Percentiles rank a stretch among this genome's conserved stretches.
Conservation (phyloP, 2,329 filamentous ascomycete genomes). For the Penicillium olsonii region DNA sequence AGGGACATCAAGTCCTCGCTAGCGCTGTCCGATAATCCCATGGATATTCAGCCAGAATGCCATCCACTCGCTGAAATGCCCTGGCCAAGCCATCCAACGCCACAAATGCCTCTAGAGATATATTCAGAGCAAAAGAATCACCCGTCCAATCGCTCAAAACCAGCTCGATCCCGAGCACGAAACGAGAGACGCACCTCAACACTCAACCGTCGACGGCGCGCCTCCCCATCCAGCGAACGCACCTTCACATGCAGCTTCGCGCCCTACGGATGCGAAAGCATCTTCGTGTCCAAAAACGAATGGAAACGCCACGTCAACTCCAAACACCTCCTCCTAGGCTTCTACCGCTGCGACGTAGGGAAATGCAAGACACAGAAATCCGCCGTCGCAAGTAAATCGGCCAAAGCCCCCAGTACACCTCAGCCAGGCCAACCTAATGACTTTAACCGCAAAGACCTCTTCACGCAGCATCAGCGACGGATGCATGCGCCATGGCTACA, state of each 20-base stretch:
- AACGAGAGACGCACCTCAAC: slow-evolving; percentile 17
- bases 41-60: slow-evolving; percentile 11
- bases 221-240: background rate
- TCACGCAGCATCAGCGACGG: slow-evolving; percentile 81
- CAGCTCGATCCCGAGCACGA: slow-evolving; percentile 6
- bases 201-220: slow-evolving; percentile 9
- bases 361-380: slow-evolving; percentile 46
- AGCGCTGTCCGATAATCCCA: slow-evolving; percentile 4
- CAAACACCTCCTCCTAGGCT: slow-evolving; percentile 73
- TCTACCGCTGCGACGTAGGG: slow-evolving; percentile 74
- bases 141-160: too few relatives aligned
- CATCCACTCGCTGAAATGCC: slow-evolving; percentile 12
- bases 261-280: slow-evolving; percentile 71
- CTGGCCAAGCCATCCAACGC: slow-evolving; percentile 15
- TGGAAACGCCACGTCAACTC: slow-evolving; percentile 88
- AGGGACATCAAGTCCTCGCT: slow-evolving; percentile 14
- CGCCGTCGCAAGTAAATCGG: slow-evolving; percentile 1
- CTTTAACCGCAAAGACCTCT: slow-evolving; percentile 92
- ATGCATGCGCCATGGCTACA: slow-evolving; percentile 71
- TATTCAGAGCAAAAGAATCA: slow-evolving; percentile 15
- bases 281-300: slow-evolving; percentile 83
- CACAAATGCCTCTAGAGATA: too few relatives aligned
- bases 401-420: slow-evolving; percentile 25
- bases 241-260: slow-evolving; percentile 77
- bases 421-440: slow-evolving; percentile 53